phyloP scores from a whole-genome alignment of 2,329 filamentous ascomycete species.

The Colletotrichum somersetense region DNA sequence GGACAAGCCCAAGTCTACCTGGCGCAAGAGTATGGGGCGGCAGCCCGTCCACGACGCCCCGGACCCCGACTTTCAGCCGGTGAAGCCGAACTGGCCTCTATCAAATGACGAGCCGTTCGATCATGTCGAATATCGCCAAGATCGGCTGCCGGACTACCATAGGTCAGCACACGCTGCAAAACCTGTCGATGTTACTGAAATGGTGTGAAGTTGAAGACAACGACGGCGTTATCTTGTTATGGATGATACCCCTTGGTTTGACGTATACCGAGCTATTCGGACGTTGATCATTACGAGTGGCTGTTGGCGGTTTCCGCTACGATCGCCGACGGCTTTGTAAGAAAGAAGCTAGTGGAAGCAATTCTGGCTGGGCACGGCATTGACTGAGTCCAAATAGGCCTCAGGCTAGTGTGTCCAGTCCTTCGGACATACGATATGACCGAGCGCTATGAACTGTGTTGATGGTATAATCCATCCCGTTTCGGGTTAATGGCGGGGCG shows the following conservation, averaged over 20 bases:
- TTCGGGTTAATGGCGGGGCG: neutral
- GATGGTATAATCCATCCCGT: neutral
- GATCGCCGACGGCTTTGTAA: neutral
- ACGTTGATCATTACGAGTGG: neutral
- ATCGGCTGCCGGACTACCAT: neutral
- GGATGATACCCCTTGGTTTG: conserved; percentile 19
- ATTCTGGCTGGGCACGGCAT: no score
- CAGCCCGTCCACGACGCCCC: conserved; percentile 16
- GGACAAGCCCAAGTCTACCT: conserved; percentile 5
- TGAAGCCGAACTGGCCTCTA: conserved; percentile 15
- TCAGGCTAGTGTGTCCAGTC: neutral
- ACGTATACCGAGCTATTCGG: neutral
- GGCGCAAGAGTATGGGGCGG: conserved; percentile 26
- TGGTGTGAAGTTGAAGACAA: conserved; percentile 11
- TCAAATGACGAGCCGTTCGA: conserved; percentile 19
- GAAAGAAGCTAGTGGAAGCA: neutral
- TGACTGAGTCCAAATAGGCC: neutral
- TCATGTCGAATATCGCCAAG: neutral
- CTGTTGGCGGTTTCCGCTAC: neutral
- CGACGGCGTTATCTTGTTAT: neutral
- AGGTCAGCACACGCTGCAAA: neutral
- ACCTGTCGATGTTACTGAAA: conserved; percentile 29
- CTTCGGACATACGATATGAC: neutral
- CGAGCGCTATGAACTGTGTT: neutral
- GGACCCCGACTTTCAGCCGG: neutral